phyloP scores from a whole-genome alignment of 2,329 filamentous ascomycete genomes.

The Botrytis deweyae region DNA sequence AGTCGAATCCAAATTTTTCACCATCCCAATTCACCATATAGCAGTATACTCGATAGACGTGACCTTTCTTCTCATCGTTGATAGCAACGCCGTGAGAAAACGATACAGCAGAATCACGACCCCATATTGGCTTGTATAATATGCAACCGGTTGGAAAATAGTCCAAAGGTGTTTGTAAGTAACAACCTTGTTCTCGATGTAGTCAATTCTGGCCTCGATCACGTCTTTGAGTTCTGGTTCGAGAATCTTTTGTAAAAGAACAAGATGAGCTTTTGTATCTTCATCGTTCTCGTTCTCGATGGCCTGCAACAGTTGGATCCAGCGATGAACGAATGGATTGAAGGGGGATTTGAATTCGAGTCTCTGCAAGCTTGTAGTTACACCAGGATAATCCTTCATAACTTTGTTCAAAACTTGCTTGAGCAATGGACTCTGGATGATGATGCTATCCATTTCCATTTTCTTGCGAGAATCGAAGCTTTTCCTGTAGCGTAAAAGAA shows the following conservation, averaged over 20 bases:
- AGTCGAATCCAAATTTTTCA: constrained; percentile 46
- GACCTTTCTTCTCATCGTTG: constrained; percentile 38
- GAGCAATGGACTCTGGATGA: constrained; percentile 62
- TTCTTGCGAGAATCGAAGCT: constrained; percentile 59
- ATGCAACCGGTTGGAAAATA: constrained; percentile 51
- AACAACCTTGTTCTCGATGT: constrained; percentile 53
- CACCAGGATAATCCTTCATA: constrained; percentile 34
- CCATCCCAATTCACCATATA: constrained; percentile 51
- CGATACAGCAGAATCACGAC: constrained; percentile 44
- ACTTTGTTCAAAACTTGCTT: constrained; percentile 53
- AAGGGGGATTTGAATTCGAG: constrained; percentile 62
- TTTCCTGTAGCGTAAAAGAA: constrained; percentile 59
- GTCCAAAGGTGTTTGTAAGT: constrained; percentile 54
- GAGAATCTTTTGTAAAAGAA: constrained; percentile 49
- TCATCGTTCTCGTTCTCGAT: constrained; percentile 46
- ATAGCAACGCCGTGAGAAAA: constrained; percentile 39
- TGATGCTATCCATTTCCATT: constrained; percentile 49
- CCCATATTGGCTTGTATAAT: constrained; percentile 44
- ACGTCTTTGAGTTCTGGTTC: constrained; percentile 51
- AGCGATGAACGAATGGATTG: constrained; percentile 64
- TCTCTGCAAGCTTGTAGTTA: constrained; percentile 58
- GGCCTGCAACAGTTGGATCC: constrained; percentile 49
- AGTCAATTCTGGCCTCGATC: constrained; percentile 52
- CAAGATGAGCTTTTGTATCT: constrained; percentile 48
- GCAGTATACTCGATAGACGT: constrained; percentile 43